Conservation (phyloP, 148 eudicot genomes). For the Spergularia marina region DNA sequence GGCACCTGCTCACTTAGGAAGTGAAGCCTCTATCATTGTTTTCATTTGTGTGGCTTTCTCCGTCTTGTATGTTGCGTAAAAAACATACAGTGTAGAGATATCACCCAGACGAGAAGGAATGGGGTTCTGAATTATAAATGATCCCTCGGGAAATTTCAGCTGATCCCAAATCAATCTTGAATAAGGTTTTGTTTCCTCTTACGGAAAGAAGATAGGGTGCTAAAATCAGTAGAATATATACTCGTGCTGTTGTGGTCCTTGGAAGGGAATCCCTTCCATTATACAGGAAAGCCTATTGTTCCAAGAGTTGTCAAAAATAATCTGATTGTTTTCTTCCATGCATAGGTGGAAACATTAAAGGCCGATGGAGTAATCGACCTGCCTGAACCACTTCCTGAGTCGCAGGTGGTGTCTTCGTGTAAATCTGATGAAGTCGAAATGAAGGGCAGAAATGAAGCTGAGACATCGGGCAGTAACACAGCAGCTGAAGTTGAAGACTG, state of each 20-base stretch:
- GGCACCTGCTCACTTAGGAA: too few relatives aligned
- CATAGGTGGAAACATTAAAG: slow-evolving; percentile 42
- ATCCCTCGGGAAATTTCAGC: too few relatives aligned
- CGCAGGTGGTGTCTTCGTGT: slow-evolving; percentile 19
- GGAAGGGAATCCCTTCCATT: neutral
- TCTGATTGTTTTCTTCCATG: neutral
- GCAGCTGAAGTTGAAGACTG: slow-evolving; percentile 24
- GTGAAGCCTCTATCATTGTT: too few relatives aligned
- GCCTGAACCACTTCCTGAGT: slow-evolving; percentile 24
- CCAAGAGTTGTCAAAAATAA: neutral
- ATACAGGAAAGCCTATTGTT: neutral
- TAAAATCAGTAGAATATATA: too few relatives aligned
- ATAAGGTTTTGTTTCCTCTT: too few relatives aligned
- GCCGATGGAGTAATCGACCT: slow-evolving; percentile 26
- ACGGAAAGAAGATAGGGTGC: too few relatives aligned
- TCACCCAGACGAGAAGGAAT: too few relatives aligned
- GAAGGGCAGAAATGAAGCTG: slow-evolving; percentile 2
- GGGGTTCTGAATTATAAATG: too few relatives aligned
- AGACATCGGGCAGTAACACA: neutral
- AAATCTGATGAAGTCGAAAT: slow-evolving; percentile 13
- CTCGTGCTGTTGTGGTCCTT: neutral
- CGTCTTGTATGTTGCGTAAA: too few relatives aligned
- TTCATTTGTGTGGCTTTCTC: too few relatives aligned
- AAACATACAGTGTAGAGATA: too few relatives aligned
- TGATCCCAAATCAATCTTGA: too few relatives aligned